Conservation (phyloP, 768 basidiomycete genomes). For the Daedalea quercina region DNA sequence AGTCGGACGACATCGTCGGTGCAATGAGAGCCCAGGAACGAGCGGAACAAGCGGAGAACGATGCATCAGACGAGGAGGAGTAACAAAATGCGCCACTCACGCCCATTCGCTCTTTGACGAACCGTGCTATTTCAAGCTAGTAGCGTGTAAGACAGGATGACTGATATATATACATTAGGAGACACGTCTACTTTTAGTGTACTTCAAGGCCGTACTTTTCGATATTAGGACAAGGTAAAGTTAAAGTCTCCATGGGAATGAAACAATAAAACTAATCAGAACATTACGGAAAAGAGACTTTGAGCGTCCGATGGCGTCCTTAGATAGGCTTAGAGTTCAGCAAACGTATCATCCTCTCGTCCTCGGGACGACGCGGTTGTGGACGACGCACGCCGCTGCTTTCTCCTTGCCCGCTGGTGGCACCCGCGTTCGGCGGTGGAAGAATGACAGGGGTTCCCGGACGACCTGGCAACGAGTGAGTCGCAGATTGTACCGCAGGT, state of each 20-base stretch:
- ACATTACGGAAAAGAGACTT: background rate
- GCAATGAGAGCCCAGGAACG: conserved; percentile 77
- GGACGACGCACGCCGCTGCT: background rate
- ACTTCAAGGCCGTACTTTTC: too few species aligned
- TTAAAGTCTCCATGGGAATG: background rate
- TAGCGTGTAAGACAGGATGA: too few species aligned
- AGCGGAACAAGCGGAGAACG: conserved; percentile 44
- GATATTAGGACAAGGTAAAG: background rate
- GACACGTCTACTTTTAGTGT: too few species aligned
- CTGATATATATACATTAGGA: too few species aligned
- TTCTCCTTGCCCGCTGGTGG: background rate
- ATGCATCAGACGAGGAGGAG: conserved; percentile 59
- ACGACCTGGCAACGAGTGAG: background rate
- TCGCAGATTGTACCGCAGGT: conserved; percentile 12
- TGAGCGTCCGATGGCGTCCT: conserved; percentile 5
- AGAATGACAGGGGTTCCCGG: background rate
- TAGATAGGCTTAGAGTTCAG: conserved; percentile 37
- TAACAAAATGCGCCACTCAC: conserved; percentile 17
- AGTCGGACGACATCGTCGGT: conserved; percentile 73
- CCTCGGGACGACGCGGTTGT: conserved; percentile 41
- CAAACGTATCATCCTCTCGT: conserved; percentile 55
- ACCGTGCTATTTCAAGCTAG: too few species aligned
- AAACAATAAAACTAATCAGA: background rate
- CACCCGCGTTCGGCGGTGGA: background rate
- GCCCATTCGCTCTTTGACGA: background rate